Evolutionary conservation across 2,329 filamentous ascomycete genomes (phyloP).

Genomic region (Ophiostoma sp.): DNA sequence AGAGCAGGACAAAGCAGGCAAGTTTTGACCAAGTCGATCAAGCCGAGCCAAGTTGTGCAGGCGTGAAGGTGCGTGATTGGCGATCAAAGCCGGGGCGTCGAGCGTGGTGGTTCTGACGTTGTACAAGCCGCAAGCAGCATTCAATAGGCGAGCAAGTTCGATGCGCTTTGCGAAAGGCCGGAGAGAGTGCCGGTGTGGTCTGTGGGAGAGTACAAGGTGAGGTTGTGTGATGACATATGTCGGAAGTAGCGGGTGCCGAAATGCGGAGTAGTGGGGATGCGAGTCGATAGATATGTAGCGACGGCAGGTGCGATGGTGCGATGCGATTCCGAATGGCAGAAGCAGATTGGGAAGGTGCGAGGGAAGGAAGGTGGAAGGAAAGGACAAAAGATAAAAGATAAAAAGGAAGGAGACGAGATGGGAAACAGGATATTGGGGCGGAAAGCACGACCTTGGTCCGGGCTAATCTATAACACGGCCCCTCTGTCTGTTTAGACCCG

Average conservation of each 20-base stretch:
- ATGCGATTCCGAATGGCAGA: background rate
- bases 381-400: background rate
- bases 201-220: background rate
- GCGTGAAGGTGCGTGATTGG: background rate
- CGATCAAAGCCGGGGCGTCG: background rate
- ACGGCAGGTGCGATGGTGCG: background rate
- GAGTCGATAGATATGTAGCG: background rate
- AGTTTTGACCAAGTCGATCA: background rate
- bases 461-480: background rate
- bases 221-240: slow-evolving; percentile 4
- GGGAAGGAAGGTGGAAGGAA: background rate
- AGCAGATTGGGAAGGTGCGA: background rate
- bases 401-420: background rate
- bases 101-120: background rate
- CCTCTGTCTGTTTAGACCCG: background rate
- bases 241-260: slow-evolving; percentile 4
- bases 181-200: background rate
- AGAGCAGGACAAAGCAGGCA: background rate
- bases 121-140: background rate
- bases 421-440: background rate
- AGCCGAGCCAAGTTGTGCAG: background rate
- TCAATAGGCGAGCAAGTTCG: background rate
- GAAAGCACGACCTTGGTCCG: background rate
- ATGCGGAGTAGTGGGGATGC: slow-evolving; percentile 12
- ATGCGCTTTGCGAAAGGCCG: background rate